These are phyloP conservation scores for Purpureocillium takamizusanense DNA, from an alignment of 2,329 filamentous ascomycete species.

Conservation along the genomic window DNA sequence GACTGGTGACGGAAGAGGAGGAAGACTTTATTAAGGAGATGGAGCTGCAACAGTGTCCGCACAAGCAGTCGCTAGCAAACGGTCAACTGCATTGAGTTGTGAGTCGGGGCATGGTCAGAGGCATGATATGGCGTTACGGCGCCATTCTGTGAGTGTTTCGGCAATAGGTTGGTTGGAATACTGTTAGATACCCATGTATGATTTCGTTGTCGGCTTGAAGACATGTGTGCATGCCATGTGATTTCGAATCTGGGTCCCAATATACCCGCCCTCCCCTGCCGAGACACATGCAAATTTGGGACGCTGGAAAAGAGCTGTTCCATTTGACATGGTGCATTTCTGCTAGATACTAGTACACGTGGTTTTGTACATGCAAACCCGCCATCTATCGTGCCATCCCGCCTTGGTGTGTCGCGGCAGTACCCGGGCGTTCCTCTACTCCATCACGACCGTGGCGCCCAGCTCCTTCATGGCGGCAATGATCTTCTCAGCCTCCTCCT, in stretches of 20 bases:
- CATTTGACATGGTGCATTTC: conserved; percentile 1
- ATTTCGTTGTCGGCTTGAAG: neutral
- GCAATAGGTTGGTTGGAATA: conserved; percentile 7
- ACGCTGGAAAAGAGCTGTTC: neutral
- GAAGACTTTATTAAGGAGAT: conserved; percentile 36
- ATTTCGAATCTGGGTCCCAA: too few relatives aligned
- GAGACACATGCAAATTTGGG: too few relatives aligned
- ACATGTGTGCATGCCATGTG: neutral
- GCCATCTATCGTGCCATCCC: conserved; percentile 21
- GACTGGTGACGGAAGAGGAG: conserved; percentile 65
- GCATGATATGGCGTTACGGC: conserved; percentile 20
- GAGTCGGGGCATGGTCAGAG: neutral
- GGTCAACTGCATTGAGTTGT: conserved; percentile 19
- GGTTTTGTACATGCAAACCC: conserved; percentile 28
- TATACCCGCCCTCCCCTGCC: too few relatives aligned
- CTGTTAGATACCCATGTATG: conserved; percentile 18
- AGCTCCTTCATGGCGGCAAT: conserved; percentile 88
- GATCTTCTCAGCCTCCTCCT: conserved; percentile 99
- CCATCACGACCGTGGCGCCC: conserved; percentile 83
- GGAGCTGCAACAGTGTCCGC: conserved; percentile 30
- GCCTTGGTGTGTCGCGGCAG: conserved; percentile 2
- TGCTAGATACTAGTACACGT: conserved; percentile 28
- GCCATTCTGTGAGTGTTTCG: conserved; percentile 3
- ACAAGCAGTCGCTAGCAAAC: conserved; percentile 16
- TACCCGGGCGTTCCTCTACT: conserved; percentile 44